Evolutionary conservation across 2,329 filamentous ascomycete species (phyloP).

Genomic region (Fusarium keratoplasticum): DNA sequence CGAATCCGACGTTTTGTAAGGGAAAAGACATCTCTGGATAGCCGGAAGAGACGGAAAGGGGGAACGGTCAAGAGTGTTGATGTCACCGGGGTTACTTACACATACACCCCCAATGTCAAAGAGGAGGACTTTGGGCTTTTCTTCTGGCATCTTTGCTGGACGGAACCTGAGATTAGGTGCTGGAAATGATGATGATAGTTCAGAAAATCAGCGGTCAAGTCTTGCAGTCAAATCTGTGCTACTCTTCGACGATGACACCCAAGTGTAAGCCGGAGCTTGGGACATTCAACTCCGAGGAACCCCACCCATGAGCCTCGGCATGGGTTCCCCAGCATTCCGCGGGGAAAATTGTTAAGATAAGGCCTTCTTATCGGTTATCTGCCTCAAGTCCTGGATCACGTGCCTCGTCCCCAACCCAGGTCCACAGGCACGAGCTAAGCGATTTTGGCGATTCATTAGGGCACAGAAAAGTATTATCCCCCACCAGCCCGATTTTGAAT

Average conservation of each 20-base stretch:
- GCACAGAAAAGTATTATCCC: constrained; percentile 52
- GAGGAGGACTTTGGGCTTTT: constrained; percentile 77
- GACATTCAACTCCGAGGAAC: constrained; percentile 9
- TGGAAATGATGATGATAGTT: background rate
- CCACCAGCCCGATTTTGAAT: constrained; percentile 51
- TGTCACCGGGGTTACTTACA: constrained; percentile 68
- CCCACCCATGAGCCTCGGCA: constrained; percentile 39
- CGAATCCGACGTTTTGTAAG: background rate
- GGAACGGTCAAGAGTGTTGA: background rate
- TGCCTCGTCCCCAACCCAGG: constrained; percentile 56
- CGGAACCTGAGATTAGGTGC: background rate
- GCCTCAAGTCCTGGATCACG: constrained; percentile 35
- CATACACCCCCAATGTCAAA: constrained; percentile 98
- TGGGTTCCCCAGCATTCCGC: constrained; percentile 27
- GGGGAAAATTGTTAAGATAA: constrained; percentile 19
- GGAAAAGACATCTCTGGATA: background rate
- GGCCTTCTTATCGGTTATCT: background rate
- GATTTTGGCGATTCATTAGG: constrained; percentile 49
- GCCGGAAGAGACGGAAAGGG: background rate
- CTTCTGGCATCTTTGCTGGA: constrained; percentile 39
- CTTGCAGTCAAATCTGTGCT: background rate
- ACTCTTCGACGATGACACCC: background rate
- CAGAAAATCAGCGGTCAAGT: constrained; percentile 38
- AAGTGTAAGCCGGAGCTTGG: background rate
- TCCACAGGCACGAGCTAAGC: constrained; percentile 43